phyloP scores from a whole-genome alignment of 1,284 basidiomycete species.

The Naganishia albida region DNA sequence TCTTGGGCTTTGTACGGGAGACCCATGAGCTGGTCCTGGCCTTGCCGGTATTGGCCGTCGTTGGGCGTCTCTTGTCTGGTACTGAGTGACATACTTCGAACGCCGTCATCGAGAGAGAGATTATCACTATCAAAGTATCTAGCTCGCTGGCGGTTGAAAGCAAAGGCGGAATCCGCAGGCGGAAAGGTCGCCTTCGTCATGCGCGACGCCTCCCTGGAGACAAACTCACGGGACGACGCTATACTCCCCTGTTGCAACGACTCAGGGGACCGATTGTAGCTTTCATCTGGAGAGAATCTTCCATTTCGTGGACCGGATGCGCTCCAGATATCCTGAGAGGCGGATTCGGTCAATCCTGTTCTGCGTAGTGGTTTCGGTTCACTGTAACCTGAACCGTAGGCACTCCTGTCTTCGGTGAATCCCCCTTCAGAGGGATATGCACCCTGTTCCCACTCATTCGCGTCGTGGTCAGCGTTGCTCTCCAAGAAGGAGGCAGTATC shows the following conservation, averaged over 20 bases:
- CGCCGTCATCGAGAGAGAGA: too few species aligned
- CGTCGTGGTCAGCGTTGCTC: slow-evolving; percentile 27
- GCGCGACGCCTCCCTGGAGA: too few species aligned
- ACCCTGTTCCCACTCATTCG: slow-evolving; percentile 9
- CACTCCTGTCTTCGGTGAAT: slow-evolving; percentile 10
- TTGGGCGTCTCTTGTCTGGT: too few species aligned
- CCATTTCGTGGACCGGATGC: too few species aligned
- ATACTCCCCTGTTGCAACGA: background rate
- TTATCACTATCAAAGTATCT: background rate
- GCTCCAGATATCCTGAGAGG: background rate
- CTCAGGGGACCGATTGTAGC: background rate
- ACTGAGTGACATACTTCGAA: too few species aligned
- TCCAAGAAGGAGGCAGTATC: slow-evolving; percentile 74
- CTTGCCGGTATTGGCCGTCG: too few species aligned
- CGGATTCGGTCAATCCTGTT: background rate
- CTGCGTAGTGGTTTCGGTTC: too few species aligned
- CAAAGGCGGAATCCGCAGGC: background rate
- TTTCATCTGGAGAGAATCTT: background rate
- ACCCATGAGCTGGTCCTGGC: too few species aligned
- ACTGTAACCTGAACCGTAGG: background rate
- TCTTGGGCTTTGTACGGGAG: background rate
- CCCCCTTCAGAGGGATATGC: slow-evolving; percentile 3
- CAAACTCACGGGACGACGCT: too few species aligned
- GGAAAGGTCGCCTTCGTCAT: too few species aligned
- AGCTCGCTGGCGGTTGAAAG: background rate